A percentile compares a stretch with the other conserved stretches of the same genome.
phyloP scores from a whole-genome alignment of 1,139 yeast species.

The Pichia inconspicua region DNA sequence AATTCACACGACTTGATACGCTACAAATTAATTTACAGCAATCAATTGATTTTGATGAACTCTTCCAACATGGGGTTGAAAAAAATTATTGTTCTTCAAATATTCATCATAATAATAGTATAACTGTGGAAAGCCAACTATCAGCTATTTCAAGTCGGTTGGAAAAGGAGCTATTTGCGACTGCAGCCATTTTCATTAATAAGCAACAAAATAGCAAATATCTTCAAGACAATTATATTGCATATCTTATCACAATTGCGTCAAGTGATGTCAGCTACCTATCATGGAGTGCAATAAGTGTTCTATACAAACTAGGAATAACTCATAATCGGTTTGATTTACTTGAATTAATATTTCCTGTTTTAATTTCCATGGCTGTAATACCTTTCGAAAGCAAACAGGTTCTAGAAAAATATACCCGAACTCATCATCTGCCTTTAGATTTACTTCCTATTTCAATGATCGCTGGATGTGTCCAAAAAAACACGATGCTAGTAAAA shows the following conservation, averaged over 20 bases:
- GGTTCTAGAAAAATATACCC: background rate
- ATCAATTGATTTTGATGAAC: background rate
- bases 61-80: background rate
- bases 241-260: background rate
- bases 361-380: background rate
- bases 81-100: background rate
- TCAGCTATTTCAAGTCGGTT: background rate
- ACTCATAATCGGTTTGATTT: background rate
- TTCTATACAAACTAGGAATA: background rate
- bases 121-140: background rate
- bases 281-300: background rate
- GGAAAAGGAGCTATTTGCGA: background rate
- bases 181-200: background rate
- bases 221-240: background rate
- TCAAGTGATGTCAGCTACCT: background rate
- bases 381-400: background rate
- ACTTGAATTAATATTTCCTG: background rate
- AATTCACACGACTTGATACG: background rate
- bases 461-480: background rate
- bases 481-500: background rate
- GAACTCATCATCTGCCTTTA: background rate
- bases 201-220: background rate
- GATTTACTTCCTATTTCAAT: background rate
- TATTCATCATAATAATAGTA: background rate
- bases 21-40: background rate